Evolutionary conservation across 2,329 filamentous ascomycete genomes (phyloP).

Genomic region (Apiospora aurea): DNA sequence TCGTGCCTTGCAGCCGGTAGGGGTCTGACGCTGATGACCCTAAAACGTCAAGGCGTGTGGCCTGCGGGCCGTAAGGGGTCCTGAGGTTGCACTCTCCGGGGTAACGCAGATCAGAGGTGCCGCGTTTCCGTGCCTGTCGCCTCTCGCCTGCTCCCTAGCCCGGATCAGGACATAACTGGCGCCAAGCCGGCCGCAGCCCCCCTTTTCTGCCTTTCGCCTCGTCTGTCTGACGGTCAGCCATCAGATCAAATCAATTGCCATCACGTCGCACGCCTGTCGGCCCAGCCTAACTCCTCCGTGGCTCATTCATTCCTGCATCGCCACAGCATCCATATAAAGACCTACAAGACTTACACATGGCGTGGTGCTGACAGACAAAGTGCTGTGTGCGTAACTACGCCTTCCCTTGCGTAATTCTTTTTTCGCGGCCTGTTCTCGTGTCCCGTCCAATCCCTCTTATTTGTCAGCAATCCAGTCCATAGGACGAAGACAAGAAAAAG

Average conservation of each 20-base stretch:
- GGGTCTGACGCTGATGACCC: neutral
- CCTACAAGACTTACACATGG: neutral
- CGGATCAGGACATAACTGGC: neutral
- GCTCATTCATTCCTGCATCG: neutral
- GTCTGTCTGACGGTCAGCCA: neutral
- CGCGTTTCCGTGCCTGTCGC: constrained; percentile 6
- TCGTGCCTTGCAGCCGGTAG: neutral
- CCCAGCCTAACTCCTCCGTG: constrained; percentile 5
- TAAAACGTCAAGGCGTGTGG: neutral
- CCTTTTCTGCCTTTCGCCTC: neutral
- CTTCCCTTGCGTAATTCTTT: neutral
- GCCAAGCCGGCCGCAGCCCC: neutral
- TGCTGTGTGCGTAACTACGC: neutral
- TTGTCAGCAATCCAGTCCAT: neutral
- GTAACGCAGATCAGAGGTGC: constrained; percentile 9
- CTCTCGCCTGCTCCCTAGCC: neutral
- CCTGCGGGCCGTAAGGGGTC: neutral
- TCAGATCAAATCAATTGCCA: neutral
- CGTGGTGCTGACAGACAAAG: neutral
- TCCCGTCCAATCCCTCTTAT: neutral
- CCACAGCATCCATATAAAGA: neutral
- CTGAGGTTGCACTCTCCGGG: constrained; percentile 19
- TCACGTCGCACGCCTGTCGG: neutral
- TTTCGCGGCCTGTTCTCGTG: neutral
- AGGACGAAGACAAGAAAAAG: neutral